Base-by-base conservation (phyloP, 2,329 filamentous ascomycete genomes). In the Penicillium paneum region DNA sequence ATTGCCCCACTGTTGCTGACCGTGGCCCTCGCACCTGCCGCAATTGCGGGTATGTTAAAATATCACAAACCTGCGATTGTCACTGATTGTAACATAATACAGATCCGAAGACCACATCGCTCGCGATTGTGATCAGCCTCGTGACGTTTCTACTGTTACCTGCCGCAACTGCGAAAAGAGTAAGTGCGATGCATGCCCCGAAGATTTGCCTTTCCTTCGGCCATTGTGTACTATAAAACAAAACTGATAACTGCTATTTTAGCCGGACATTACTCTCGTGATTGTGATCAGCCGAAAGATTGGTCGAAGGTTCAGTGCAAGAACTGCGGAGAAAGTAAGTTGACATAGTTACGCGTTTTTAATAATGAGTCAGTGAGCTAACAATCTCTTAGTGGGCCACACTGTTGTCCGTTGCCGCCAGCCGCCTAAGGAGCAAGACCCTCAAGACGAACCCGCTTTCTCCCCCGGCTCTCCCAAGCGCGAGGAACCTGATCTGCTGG, bases 121-220 rank as follows among this genome's bases (percentile, higher is more conserved):
- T 1, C 68, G 66, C 32, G 76, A 78, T 1, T 79, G 76, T 41
- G 73, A 75, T 26, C 63, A 76, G 51, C 74, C 74, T 21, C 72
- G 71, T 12, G 69, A 77, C 49, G 63, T 71, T 19, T 69, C 70
- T 1, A 73, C 64, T 12, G 69, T 78, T 29, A 72, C 66, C 5
- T 79, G 76, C 64, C 74, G 74, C 12, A 79, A 79, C 63, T 79
- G 76, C 39, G 75, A 78, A 3, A 60, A 75, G 58, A 62, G 73
- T 73, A 67, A 59, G 66, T 51, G 26, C 12, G 13, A 8, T 19
- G 41, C 1, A 51, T 17, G 5, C 15, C 26, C 32, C 34, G 13
- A 15, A 21, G 2, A n/a, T 3, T 21, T 8, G 6, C 11, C 12
- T 15, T 2, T 17, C 26, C 11, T 17, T 21, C 24, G 13, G 17